A percentile compares a stretch with the other conserved stretches of the same genome.
These are phyloP conservation scores for Bolboschoenus planiculmis DNA, from an alignment of 176 grass and related monocot genomes.

Conservation along the genomic window DNA sequence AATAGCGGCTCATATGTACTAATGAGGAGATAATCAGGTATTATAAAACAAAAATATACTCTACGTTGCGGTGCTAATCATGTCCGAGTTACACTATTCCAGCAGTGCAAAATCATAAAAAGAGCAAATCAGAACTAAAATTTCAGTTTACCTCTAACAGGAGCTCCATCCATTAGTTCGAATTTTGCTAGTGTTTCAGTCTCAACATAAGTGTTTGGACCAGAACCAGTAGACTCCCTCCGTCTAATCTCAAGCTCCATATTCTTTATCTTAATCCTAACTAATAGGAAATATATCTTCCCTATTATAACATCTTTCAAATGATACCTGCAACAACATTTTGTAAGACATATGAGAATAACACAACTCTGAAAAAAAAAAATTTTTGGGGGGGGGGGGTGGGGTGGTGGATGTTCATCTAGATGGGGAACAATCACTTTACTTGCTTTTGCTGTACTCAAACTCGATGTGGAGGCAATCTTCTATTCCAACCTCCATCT, in stretches of 20 bases:
- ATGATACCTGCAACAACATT: conserved; percentile 62
- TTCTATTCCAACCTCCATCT: conserved; percentile 99
- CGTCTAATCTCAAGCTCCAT: conserved; percentile 95
- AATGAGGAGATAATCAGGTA: not conserved
- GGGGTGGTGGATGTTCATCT: not conserved
- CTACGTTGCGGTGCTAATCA: not conserved
- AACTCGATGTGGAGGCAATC: conserved; percentile 98
- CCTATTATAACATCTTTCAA: conserved; percentile 90
- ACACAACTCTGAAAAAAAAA: not conserved
- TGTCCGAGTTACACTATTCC: not conserved
- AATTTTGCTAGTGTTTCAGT: conserved; percentile 99
- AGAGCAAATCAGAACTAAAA: not conserved
- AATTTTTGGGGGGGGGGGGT: no score
- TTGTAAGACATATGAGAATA: conserved; percentile 1
- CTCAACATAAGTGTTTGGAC: conserved; percentile 95
- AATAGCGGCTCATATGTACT: not conserved
- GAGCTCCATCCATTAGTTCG: conserved; percentile 99
- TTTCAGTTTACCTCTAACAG: conserved; percentile 71
- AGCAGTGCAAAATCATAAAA: not conserved
- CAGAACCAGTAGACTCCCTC: conserved; percentile 91
- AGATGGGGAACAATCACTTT: conserved; percentile 13
- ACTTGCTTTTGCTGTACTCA: conserved; percentile 99
- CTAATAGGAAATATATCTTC: conserved; percentile 98
- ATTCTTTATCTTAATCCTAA: conserved; percentile 98
- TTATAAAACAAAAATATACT: not conserved